phyloP scores from a whole-genome alignment of 2,329 filamentous ascomycete species.

The Fusarium vanettenii region DNA sequence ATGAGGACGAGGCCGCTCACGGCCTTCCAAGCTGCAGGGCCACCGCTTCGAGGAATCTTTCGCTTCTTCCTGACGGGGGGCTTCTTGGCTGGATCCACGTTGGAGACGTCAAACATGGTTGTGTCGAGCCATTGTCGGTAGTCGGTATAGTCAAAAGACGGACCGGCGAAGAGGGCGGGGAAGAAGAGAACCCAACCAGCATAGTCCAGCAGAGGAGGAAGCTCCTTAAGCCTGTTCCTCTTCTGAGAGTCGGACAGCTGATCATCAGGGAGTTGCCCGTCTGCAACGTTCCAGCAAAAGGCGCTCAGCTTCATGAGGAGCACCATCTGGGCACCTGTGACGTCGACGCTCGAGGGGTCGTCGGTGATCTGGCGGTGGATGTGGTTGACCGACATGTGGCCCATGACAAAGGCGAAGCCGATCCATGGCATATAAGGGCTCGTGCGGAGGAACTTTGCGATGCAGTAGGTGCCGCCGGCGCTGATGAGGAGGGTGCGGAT shows the following conservation, averaged over 20 bases:
- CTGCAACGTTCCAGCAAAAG: conserved; percentile 98
- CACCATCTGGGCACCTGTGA: conserved; percentile 98
- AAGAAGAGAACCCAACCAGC: conserved; percentile 95
- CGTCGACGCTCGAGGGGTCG: conserved; percentile 78
- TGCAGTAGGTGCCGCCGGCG: conserved; percentile 81
- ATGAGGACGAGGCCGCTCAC: conserved; percentile 82
- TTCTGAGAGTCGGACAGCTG: conserved; percentile 90
- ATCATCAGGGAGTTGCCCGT: conserved; percentile 82
- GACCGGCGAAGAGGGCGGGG: conserved; percentile 87
- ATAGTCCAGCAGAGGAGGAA: conserved; percentile 85
- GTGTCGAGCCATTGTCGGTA: conserved; percentile 94
- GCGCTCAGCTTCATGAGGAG: conserved; percentile 96
- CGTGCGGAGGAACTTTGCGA: conserved; percentile 80
- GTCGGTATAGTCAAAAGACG: conserved; percentile 94
- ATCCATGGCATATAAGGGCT: conserved; percentile 98
- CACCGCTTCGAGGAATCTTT: conserved; percentile 90
- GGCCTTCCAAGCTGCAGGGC: conserved; percentile 83
- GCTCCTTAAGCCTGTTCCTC: conserved; percentile 78
- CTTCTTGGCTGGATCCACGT: conserved; percentile 85
- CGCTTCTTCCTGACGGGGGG: conserved; percentile 89
- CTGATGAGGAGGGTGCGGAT: conserved; percentile 83
- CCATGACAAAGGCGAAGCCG: conserved; percentile 93
- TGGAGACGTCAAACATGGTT: conserved; percentile 88
- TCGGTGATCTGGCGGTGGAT: conserved; percentile 81
- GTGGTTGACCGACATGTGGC: conserved; percentile 92